Conservation (phyloP, 2,329 filamentous ascomycete genomes). For the Stagonosporopsis rhizophila region DNA sequence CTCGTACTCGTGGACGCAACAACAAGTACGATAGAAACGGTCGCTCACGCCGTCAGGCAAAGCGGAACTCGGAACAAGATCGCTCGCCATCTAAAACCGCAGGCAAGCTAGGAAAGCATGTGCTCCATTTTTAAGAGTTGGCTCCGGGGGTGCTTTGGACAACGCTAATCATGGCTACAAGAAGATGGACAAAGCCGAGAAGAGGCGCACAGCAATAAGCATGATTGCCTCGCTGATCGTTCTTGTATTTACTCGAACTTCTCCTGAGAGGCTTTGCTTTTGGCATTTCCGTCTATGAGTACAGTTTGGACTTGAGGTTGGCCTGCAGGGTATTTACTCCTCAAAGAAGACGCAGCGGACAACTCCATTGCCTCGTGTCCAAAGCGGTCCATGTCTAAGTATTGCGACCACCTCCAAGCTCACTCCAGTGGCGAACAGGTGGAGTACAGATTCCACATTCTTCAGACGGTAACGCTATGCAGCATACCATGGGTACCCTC, state of each 20-base stretch:
- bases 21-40: conserved; percentile 1
- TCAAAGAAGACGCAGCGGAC: not conserved
- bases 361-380: not conserved
- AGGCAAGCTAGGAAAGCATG: conserved; percentile 8
- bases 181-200: not conserved
- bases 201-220: not conserved
- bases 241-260: not conserved
- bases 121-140: conserved; percentile 9
- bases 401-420: not conserved
- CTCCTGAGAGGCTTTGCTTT: not conserved
- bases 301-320: not conserved
- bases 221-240: not conserved
- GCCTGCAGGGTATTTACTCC: not conserved
- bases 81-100: not conserved
- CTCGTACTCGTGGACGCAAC: not conserved
- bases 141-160: not conserved
- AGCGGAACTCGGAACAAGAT: not conserved
- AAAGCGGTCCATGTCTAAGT: not conserved
- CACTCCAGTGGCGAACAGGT: not conserved
- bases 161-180: not conserved
- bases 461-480: not conserved
- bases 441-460: not conserved
- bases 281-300: no score
- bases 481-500: not conserved
- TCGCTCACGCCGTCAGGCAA: conserved; percentile 6